Base-by-base conservation (phyloP, 1,139 yeast genomes). In the Meyerozyma athensensis region DNA sequence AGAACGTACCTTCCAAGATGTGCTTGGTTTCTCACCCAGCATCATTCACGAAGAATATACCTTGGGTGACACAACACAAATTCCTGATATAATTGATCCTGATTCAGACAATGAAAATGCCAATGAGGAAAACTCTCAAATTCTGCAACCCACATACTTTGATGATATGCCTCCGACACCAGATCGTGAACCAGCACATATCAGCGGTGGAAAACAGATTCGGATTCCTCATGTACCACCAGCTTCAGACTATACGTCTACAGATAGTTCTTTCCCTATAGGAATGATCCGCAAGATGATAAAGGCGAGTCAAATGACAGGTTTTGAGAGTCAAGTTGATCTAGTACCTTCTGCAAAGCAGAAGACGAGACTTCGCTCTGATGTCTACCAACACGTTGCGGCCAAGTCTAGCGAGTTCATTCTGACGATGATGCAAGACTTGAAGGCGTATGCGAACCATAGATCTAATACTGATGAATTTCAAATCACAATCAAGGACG, bases 401-500 rank as follows among this genome's bases (percentile, higher is more conserved):
- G 20, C 19, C 19, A 28, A 28, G 8, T 28, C 32, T 10, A 18
- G 20, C 6, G 32, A 28, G 20, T 28, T 28, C 20, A 28, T 28
- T 18, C 43, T 37, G 20, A 46, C 42, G 13, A 37, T 53, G 22
- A 47, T 53, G 49, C 20, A 28, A 7, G 58, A 53, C 33, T 40
- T 55, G 35, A 35, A 42, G 14, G 56, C 56, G 2, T 55, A 49
- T 39, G 56, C 58, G 10, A 43, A 40, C 6, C 59, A 55, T 37
- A 39, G 74, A 30, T 45, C 58, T 1, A 43, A 44, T 19, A 50
- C 54, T 5, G 48, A 49, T 7, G 47, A 53, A 3, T 38, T 46
- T 6, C 52, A 49, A 12, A 62, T 69, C n/a, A 53, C 53, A 35
- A 51, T 67, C 33, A 53, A 51, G 18, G 75, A 69, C 44, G 65